Evolutionary conservation across 2,329 filamentous ascomycete genomes (phyloP), one percentile per base, ranked within the genome.

Genomic region (Aspergillus pseudoviridinutans): DNA sequence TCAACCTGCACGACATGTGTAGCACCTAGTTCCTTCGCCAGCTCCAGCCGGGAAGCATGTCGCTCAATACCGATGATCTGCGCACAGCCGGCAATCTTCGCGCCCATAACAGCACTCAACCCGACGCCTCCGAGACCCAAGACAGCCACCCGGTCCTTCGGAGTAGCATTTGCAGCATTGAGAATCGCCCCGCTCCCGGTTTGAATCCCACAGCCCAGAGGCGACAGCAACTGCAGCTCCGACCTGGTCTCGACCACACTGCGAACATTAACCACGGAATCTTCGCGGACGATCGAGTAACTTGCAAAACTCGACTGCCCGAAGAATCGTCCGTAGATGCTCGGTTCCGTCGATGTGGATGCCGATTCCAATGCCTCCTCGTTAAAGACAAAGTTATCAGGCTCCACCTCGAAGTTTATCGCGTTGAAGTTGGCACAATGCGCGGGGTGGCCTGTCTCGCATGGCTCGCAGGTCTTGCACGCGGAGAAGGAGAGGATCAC

Each of bases 391-490:
- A 38, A 46, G 24, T 56, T 54, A 22, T 57, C 54, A 17, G 32
- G 3, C 14, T 28, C 32, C 1, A 54, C 50, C 14, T 69, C 68
- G 55, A 79, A 73, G 66, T 84, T 84, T 60, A 78, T 72, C 4
- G 72, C 67, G 52, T 75, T 76, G 64, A 80, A 83, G n/a, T 72
- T 63, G 50, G 68, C 61, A 70, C 82, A 85, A 66, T 83, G 78
- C 0, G 79, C 78, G 0, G 76, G 76, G 29, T 77, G 73, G 4
- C 75, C 76, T 0, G 68, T 69, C n/a, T 70, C 70, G 67, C 82
- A 84, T 14, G 76, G 71, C n/a, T 77, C 68, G 68, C 82, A 84
- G 3, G 62, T 60, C 3, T 71, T 63, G 68, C 80, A 82, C 56
- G 73, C 77, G n/a, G 74, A 71, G 63, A 80, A 82, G 17, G 78